A percentile compares a stretch with the other conserved stretches of the same genome.
phyloP scores from a whole-genome alignment of 2,329 filamentous ascomycete species.

The Didymella glomerata region DNA sequence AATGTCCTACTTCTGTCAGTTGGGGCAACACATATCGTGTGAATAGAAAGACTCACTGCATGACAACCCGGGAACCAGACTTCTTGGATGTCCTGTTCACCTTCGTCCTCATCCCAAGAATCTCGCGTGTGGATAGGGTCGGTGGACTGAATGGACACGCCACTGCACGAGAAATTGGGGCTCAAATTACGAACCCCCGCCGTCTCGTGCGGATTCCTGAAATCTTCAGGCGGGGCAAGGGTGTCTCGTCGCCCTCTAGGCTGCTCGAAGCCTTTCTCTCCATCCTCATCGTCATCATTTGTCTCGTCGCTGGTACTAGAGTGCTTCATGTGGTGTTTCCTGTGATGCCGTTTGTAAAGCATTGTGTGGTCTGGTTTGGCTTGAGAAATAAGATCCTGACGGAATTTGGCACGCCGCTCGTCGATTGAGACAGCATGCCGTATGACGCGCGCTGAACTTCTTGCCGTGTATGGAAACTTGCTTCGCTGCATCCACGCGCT shows the following conservation, averaged over 20 bases:
- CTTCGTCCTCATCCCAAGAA: constrained; percentile 49
- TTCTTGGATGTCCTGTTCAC: constrained; percentile 77
- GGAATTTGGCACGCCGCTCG: constrained; percentile 75
- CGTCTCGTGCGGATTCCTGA: constrained; percentile 46
- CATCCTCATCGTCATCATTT: constrained; percentile 13
- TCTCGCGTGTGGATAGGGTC: constrained; percentile 35
- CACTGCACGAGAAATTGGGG: constrained; percentile 36
- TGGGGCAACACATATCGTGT: not conserved
- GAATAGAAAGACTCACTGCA: constrained; percentile 53
- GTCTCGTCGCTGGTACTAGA: constrained; percentile 25
- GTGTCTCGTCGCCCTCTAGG: constrained; percentile 36
- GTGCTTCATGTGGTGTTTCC: constrained; percentile 28
- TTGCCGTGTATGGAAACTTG: constrained; percentile 74
- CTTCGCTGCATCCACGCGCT: constrained; percentile 77
- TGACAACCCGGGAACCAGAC: constrained; percentile 84
- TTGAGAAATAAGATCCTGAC: constrained; percentile 71
- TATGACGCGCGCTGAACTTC: constrained; percentile 66
- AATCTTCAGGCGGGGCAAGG: constrained; percentile 42
- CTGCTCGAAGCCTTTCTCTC: constrained; percentile 23
- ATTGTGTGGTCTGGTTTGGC: constrained; percentile 42
- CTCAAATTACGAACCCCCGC: constrained; percentile 46
- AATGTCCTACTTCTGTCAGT: constrained; percentile 61
- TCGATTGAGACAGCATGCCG: constrained; percentile 76
- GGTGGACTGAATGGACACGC: constrained; percentile 46
- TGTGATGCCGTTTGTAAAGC: constrained; percentile 42